These are phyloP conservation scores for Aureococcus anophagefferens DNA, from an alignment of 108 stramenopile genomes.

Conservation along the genomic window DNA sequence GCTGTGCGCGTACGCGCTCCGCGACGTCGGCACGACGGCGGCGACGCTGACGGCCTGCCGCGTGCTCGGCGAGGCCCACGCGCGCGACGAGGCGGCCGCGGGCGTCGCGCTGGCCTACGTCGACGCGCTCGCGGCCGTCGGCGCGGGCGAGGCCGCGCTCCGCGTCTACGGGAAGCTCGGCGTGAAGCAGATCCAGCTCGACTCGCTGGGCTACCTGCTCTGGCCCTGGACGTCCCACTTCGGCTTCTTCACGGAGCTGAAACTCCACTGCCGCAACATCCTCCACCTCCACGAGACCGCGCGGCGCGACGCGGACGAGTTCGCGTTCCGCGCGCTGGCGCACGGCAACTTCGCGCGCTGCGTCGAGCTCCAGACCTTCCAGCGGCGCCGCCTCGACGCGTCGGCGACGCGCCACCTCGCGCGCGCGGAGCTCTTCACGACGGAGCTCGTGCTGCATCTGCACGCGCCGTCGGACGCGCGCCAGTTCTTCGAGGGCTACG, in stretches of 20 bases:
- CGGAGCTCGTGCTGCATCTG: background rate
- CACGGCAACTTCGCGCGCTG: background rate
- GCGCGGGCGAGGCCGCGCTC: background rate
- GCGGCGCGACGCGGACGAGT: background rate
- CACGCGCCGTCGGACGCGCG: too few species aligned
- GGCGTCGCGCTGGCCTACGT: too few species aligned
- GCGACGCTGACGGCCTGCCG: too few species aligned
- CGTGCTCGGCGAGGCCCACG: too few species aligned
- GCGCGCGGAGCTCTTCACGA: background rate
- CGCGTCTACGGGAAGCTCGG: background rate
- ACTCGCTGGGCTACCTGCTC: background rate
- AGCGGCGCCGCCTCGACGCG: background rate
- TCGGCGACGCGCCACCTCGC: background rate
- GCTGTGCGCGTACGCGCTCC: too few species aligned
- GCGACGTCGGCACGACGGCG: too few species aligned
- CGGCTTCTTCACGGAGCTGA: background rate
- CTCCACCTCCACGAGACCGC: background rate
- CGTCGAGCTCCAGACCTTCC: background rate
- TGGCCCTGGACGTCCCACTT: background rate
- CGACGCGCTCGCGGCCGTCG: background rate
- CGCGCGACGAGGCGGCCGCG: too few species aligned
- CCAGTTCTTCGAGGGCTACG: too few species aligned
- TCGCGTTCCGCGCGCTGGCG: background rate
- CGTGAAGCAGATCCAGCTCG: conserved; percentile 1
- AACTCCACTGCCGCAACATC: background rate